Base-by-base conservation (phyloP, 2,329 filamentous ascomycete genomes). In the Corniculantispora saksenae region DNA sequence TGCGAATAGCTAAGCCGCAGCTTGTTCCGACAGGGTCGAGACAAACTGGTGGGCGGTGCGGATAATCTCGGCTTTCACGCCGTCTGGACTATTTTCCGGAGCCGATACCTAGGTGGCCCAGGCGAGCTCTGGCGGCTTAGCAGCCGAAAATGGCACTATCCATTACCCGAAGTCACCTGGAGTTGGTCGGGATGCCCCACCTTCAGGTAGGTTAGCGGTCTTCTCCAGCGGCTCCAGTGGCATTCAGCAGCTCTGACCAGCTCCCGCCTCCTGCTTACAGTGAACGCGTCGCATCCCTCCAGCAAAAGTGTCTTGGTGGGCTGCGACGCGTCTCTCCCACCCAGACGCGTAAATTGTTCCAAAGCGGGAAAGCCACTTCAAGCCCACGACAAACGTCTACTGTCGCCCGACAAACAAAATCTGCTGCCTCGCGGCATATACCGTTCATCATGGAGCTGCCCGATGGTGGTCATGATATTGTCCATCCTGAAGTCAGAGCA, bases 401-500 rank as follows among this genome's bases (percentile, higher is more conserved):
- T 48, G 40, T 58, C 32, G 32, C 10, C n/a, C 23, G 45, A 58
- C 21, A 23, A 53, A 21, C 25, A 27, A 35, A 40, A 45, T 35
- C 61, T 40, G 32, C 53, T 51, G 47, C 53, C 38, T 51, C 19
- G 51, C 55, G 38, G 47, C 54, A 35, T 27, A 53, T 25, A 54
- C 32, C 35, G 12, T 40, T 66, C 68, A 71, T 61, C 63, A 89
- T 89, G 87, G 86, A 89, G 76, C 72, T 80, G 66, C 76, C 74
- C 68, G 84, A 86, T 59, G 81, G 77, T 65, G 75, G 77, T 64
- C 80, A 77, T 69, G 87, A 89, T 74, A 83, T 90, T 66, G 91
- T 98, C 64, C 93, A 98, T 76, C 92, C 93, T 50, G 92, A 97
- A 81, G 93, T 97, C 72, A 90, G 94, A 74, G 93, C 94, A 32